phyloP scores from a whole-genome alignment of 192 early-diverging fungal genomes.

The Spinellus fusiger region DNA sequence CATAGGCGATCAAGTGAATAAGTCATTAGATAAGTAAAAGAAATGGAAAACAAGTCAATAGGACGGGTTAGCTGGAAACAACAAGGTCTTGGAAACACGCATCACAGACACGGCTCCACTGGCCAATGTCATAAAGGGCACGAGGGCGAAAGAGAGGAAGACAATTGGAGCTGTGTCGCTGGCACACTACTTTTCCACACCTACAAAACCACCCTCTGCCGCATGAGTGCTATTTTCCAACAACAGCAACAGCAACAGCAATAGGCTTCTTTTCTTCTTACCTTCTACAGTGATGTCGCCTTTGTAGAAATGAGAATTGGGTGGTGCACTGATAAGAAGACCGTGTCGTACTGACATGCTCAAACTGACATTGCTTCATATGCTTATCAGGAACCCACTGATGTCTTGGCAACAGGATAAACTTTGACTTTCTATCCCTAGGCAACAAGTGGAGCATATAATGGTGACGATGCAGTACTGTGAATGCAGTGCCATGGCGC shows the following conservation, averaged over 20 bases:
- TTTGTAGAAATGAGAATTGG: conserved; percentile 19
- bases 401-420: conserved; percentile 12
- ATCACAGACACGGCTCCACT: conserved; percentile 20
- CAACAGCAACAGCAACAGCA: neutral
- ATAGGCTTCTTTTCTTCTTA: neutral
- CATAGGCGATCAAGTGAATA: neutral
- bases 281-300: conserved; percentile 29
- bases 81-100: conserved; percentile 13
- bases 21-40: neutral
- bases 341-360: neutral
- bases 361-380: conserved; percentile 19
- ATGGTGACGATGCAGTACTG: conserved; percentile 5
- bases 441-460: conserved; percentile 13
- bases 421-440: conserved; percentile 10
- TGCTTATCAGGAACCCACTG: conserved; percentile 16
- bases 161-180: conserved; percentile 22
- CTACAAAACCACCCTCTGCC: neutral
- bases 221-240: neutral
- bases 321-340: conserved; percentile 2
- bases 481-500: no score
- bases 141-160: conserved; percentile 17
- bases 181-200: conserved; percentile 23
- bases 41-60: neutral
- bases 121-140: neutral
- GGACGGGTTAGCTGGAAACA: neutral